These are phyloP conservation scores for Penicillium expansum DNA, from an alignment of 2,329 filamentous ascomycete genomes.

Conservation along the genomic window DNA sequence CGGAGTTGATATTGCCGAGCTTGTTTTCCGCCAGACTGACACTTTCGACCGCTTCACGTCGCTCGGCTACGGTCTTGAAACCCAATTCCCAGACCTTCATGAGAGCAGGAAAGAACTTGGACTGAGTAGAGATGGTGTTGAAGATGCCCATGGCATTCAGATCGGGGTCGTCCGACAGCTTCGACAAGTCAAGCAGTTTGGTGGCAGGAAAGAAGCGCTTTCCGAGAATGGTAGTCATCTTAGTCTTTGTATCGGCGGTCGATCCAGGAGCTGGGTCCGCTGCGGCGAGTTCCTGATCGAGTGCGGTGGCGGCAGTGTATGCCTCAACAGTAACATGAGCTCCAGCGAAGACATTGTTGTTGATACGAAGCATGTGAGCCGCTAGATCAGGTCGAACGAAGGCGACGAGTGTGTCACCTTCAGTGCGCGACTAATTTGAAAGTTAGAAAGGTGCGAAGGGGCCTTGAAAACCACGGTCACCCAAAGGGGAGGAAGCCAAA, in stretches of 20 bases:
- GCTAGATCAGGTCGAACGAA: slow-evolving; percentile 64
- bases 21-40: slow-evolving; percentile 80
- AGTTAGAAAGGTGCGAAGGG: slow-evolving; percentile 62
- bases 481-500: slow-evolving; percentile 36
- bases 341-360: slow-evolving; percentile 68
- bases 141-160: slow-evolving; percentile 75
- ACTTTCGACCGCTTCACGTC: slow-evolving; percentile 74
- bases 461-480: slow-evolving; percentile 43
- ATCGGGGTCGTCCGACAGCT: slow-evolving; percentile 68
- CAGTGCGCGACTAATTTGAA: slow-evolving; percentile 63
- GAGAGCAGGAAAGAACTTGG: slow-evolving; percentile 88
- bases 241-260: slow-evolving; percentile 61
- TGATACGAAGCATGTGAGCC: slow-evolving; percentile 64
- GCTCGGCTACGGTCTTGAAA: slow-evolving; percentile 69
- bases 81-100: slow-evolving; percentile 80
- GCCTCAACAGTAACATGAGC: slow-evolving; percentile 56
- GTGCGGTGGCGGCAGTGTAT: slow-evolving; percentile 36
- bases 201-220: slow-evolving; percentile 67
- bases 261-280: slow-evolving; percentile 43
- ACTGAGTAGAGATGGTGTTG: slow-evolving; percentile 64
- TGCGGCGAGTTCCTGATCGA: slow-evolving; percentile 26
- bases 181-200: slow-evolving; percentile 82
- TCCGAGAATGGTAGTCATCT: slow-evolving; percentile 68
- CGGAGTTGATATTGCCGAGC: slow-evolving; percentile 67
- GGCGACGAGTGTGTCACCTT: slow-evolving; percentile 68